Percentiles rank a stretch among this genome's conserved stretches.
phyloP scores from a whole-genome alignment of 192 early-diverging fungal species.

The Backusella morwellensis region DNA sequence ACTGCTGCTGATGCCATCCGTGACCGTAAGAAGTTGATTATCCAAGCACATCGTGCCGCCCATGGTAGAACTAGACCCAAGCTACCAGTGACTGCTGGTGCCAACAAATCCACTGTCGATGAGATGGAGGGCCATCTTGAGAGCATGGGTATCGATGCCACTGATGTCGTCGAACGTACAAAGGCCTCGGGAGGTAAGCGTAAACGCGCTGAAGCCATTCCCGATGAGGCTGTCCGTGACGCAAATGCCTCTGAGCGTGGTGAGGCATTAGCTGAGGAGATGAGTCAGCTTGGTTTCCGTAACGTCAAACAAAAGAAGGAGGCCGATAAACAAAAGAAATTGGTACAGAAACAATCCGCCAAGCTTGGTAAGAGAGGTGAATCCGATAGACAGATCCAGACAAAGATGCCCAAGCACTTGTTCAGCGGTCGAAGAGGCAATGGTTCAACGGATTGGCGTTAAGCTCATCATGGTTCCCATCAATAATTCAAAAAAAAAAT shows the following conservation, averaged over 20 bases:
- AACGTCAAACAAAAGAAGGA: slow-evolving; percentile 59
- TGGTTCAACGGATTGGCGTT: slow-evolving; percentile 81
- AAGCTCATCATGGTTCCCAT: slow-evolving; percentile 16
- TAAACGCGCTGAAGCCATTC: slow-evolving; percentile 76
- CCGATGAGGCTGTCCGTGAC: slow-evolving; percentile 62
- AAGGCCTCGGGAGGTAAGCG: slow-evolving; percentile 38
- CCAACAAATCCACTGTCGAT: slow-evolving; percentile 34
- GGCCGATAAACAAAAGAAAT: slow-evolving; percentile 75
- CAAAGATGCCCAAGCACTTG: slow-evolving; percentile 98
- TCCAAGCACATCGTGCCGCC: slow-evolving; percentile 66
- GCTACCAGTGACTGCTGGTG: slow-evolving; percentile 62
- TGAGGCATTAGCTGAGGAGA: slow-evolving; percentile 55
- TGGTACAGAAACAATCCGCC: slow-evolving; percentile 73
- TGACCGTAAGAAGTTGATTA: slow-evolving; percentile 83
- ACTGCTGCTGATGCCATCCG: slow-evolving; percentile 78
- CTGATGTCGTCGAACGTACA: slow-evolving; percentile 62
- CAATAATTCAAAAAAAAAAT: neutral
- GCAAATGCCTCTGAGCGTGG: slow-evolving; percentile 61
- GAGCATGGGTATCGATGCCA: slow-evolving; percentile 70
- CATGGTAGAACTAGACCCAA: slow-evolving; percentile 81
- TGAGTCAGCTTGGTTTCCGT: slow-evolving; percentile 76
- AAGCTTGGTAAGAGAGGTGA: slow-evolving; percentile 84
- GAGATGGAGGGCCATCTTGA: slow-evolving; percentile 76
- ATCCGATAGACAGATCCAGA: slow-evolving; percentile 87
- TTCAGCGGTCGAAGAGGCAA: slow-evolving; percentile 87